Evolutionary conservation across 2,329 filamentous ascomycete genomes (phyloP), one percentile per base, ranked within the genome.

Genomic region (Neocatenulostroma microsporum): DNA sequence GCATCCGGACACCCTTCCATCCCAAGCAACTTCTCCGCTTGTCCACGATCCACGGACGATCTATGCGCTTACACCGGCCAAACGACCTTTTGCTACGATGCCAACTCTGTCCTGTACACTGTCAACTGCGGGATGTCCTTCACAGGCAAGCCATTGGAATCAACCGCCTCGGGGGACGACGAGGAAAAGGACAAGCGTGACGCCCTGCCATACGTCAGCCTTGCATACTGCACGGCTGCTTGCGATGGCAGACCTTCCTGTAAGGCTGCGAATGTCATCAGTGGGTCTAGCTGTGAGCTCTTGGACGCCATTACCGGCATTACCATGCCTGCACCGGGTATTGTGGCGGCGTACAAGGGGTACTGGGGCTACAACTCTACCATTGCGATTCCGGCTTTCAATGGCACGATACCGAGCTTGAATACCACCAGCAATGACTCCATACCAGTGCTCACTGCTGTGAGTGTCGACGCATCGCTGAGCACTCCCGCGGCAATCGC

Each of bases 41-140:
- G 40, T 31, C 40, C 40, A 10, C 8, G 4, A 7, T 30, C 30
- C 3, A 20, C 39, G 12, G 23, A 30, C 10, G 15, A 7, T 14
- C 36, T 42, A 5, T 42, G 40, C 31, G 27, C 14, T 21, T 30
- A 34, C 20, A 20, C 23, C 12, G 34, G 35, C 24, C 20, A 34
- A 21, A 30, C 27, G 11, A 42, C 36, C 8, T 42, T 30, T 31
- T 42, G 40, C 31, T 31, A 39, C 36, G 40, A 42, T 25, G 30
- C 30, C 13, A 21, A 3, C 19, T 19, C n/a, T 10, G 23, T 35
- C 12, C 30, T 42, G 8, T 42, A 42, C 31, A 39, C 40, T 2
- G 24, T 39, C 18, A 42, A 18, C 15, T 42, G 40, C 26, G 36
- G 36, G 9, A 18, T 39, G 14, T 26, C 13, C 9, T 42, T 42